Percentiles rank a stretch among this genome's conserved stretches.
Conservation (phyloP, 768 basidiomycete species). For the Leccinum incarnatum region DNA sequence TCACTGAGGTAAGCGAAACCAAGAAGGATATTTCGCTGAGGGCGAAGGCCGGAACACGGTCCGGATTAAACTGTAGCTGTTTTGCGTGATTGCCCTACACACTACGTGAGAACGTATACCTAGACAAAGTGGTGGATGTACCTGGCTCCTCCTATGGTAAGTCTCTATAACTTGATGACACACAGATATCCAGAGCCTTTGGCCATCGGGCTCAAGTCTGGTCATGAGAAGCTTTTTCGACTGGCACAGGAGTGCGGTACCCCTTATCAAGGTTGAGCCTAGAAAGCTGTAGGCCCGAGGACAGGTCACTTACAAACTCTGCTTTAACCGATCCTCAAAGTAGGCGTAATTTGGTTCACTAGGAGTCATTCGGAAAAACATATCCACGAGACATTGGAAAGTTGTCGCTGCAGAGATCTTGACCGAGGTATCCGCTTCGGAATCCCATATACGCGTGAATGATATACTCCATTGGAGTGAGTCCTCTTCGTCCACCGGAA, state of each 20-base stretch:
- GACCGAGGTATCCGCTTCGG: conserved; percentile 59
- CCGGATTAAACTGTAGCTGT: conserved; percentile 47
- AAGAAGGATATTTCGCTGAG: conserved; percentile 73
- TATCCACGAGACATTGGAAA: conserved; percentile 44
- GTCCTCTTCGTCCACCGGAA: conserved; percentile 40
- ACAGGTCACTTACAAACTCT: conserved; percentile 42
- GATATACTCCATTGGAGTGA: conserved; percentile 47
- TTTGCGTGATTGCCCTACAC: conserved; percentile 43
- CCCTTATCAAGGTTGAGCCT: conserved; percentile 12
- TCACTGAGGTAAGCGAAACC: conserved; percentile 67
- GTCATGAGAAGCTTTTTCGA: conserved; percentile 56
- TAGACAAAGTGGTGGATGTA: conserved; percentile 25
- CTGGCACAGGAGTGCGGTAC: conserved; percentile 40
- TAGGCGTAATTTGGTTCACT: conserved; percentile 36
- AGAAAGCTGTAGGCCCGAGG: neutral
- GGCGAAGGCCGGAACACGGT: conserved; percentile 61
- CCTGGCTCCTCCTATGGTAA: conserved; percentile 49
- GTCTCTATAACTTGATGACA: conserved; percentile 58
- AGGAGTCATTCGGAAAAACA: conserved; percentile 42
- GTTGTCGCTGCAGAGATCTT: conserved; percentile 59
- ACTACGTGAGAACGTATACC: conserved; percentile 6
- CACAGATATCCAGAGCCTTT: conserved; percentile 68
- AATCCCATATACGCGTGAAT: conserved; percentile 56
- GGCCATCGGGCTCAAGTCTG: conserved; percentile 58
- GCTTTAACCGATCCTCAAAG: conserved; percentile 45